Evolutionary conservation across 164 flowering plant genomes (phyloP).

Genomic region (Tetrastigma voinierianum): DNA sequence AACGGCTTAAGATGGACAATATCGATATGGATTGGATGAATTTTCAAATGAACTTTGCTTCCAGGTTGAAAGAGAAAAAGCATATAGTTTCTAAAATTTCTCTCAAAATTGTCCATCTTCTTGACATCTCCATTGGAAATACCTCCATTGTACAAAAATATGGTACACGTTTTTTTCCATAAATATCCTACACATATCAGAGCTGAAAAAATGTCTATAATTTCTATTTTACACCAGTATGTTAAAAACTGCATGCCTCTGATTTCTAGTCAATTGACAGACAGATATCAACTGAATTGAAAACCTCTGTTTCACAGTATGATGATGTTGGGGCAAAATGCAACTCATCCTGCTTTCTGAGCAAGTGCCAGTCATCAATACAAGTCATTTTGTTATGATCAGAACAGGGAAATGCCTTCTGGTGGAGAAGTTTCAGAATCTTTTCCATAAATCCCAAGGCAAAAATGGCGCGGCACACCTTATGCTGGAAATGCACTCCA

Average conservation of each 20-base stretch:
- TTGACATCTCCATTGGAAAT: no score
- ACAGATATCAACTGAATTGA: constrained; percentile 16
- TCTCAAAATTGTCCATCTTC: no score
- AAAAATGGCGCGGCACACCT: constrained; percentile 32
- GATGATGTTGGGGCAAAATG: constrained; percentile 4
- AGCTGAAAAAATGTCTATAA: no score
- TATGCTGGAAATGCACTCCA: constrained; percentile 29
- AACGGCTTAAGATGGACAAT: no score
- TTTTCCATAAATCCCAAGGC: constrained; percentile 48
- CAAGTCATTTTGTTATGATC: constrained; percentile 24
- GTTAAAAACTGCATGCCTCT: no score
- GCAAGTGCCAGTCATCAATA: constrained; percentile 45
- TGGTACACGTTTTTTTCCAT: no score
- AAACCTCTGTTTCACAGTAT: not conserved
- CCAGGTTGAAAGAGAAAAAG: no score
- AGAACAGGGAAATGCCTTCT: constrained; percentile 17
- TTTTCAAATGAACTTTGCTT: no score
- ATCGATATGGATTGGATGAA: no score
- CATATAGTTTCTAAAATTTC: no score
- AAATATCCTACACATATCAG: no score
- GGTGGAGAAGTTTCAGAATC: constrained; percentile 36
- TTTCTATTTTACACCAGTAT: not conserved
- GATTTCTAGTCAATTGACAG: constrained; percentile 21
- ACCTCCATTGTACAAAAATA: no score
- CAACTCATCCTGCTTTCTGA: constrained; percentile 13